phyloP scores from a whole-genome alignment of 345 rosid genomes.

The Acer yangbiense region DNA sequence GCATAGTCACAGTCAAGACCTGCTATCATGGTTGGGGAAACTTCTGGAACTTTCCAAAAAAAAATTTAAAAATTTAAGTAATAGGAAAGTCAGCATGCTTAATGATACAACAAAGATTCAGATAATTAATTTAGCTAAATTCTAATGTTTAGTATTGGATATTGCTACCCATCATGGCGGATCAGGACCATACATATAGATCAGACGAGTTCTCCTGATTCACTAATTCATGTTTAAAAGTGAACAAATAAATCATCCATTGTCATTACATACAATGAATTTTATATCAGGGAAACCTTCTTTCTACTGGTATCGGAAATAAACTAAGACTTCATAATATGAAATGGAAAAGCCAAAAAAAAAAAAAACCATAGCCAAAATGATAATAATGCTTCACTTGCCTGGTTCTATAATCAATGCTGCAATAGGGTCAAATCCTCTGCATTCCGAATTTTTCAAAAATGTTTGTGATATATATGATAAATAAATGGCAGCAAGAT shows the following conservation, averaged over 20 bases:
- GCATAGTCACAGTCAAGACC: not conserved
- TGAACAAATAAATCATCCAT: not conserved
- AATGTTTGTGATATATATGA: constrained; percentile 62
- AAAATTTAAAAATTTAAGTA: not conserved
- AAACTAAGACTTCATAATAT: not conserved
- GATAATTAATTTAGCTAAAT: not conserved
- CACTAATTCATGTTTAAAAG: not conserved
- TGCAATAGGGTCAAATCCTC: constrained; percentile 49
- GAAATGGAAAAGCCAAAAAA: not conserved
- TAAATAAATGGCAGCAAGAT: constrained; percentile 60
- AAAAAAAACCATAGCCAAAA: not conserved
- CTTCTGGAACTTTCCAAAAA: not conserved
- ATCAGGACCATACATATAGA: not conserved
- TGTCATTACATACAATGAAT: not conserved
- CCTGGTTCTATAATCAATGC: constrained; percentile 97
- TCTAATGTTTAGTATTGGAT: not conserved
- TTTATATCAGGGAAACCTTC: not conserved
- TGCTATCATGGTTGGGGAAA: not conserved
- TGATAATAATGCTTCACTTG: constrained; percentile 28
- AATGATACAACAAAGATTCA: not conserved
- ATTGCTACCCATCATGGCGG: not conserved
- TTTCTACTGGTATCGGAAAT: not conserved
- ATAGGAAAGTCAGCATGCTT: not conserved
- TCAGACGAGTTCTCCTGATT: not conserved
- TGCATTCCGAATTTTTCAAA: constrained; percentile 33